A percentile compares a stretch with the other conserved stretches of the same genome.
These are phyloP conservation scores for Pisolithus sp. DNA, from an alignment of 768 basidiomycete species.

Conservation along the genomic window DNA sequence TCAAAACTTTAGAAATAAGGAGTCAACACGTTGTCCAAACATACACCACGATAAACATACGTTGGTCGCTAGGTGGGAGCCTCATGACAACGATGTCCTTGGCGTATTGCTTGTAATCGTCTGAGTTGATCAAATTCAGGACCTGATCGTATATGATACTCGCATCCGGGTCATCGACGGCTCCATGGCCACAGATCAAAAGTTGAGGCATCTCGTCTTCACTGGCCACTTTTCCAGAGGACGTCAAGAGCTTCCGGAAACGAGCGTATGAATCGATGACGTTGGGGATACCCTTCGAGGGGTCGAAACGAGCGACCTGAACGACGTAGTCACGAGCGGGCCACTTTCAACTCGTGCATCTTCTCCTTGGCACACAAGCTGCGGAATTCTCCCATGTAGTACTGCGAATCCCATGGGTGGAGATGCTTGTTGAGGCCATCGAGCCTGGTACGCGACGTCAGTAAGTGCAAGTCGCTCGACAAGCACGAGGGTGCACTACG, in stretches of 20 bases:
- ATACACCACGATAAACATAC: conserved; percentile 36
- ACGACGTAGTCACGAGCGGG: conserved; percentile 79
- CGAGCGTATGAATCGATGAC: conserved; percentile 84
- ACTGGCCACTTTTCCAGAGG: conserved; percentile 34
- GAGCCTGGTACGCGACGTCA: conserved; percentile 41
- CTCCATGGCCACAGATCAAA: conserved; percentile 84
- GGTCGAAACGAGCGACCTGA: conserved; percentile 94
- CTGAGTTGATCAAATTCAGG: conserved; percentile 50
- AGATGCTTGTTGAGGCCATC: conserved; percentile 95
- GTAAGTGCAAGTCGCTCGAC: conserved; percentile 3
- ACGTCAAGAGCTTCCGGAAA: conserved; percentile 63
- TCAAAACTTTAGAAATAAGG: conserved; percentile 51
- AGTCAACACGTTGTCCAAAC: conserved; percentile 4
- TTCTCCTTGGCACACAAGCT: conserved; percentile 69
- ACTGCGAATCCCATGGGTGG: conserved; percentile 73
- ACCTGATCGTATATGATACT: conserved; percentile 85
- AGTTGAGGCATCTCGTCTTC: conserved; percentile 62
- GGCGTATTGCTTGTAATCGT: conserved; percentile 45
- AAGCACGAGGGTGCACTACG: conserved; percentile 25
- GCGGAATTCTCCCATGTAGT: conserved; percentile 86
- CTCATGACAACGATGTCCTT: conserved; percentile 73
- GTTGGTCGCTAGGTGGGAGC: conserved; percentile 77
- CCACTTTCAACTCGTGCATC: conserved; percentile 75
- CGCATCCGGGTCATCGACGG: conserved; percentile 93
- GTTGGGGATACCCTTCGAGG: conserved; percentile 74